Conservation (phyloP, 495 filamentous ascomycete species). For the Annulohypoxylon moriforme region DNA sequence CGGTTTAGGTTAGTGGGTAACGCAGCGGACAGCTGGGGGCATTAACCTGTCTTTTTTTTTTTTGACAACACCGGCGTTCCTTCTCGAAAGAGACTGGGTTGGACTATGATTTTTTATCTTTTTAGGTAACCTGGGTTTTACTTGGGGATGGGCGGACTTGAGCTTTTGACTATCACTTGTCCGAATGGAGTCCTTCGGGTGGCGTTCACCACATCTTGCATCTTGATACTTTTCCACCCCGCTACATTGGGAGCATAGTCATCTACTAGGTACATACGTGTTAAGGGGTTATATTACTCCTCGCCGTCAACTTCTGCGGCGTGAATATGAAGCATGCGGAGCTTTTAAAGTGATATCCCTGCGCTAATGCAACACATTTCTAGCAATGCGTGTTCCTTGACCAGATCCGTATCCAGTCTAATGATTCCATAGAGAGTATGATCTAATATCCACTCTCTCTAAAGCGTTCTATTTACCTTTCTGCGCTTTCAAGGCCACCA, state of each 20-base stretch:
- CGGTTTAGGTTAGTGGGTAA: slow-evolving; percentile 14
- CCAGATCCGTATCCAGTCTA: too few relatives aligned
- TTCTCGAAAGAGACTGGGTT: slow-evolving; percentile 11
- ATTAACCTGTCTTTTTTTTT: slow-evolving; percentile 32
- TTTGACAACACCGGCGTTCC: slow-evolving; percentile 35
- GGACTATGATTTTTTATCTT: slow-evolving; percentile 17
- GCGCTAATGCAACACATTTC: not conserved
- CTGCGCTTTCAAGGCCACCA: too few relatives aligned
- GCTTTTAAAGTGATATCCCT: not conserved
- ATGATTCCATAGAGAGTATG: too few relatives aligned
- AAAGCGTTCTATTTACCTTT: too few relatives aligned
- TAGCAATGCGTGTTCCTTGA: not conserved
- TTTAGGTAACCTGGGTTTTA: slow-evolving; percentile 14
- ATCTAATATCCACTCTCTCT: too few relatives aligned
- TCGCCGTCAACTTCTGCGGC: slow-evolving; percentile 10
- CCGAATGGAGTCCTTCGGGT: slow-evolving; percentile 33
- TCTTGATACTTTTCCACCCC: slow-evolving; percentile 17
- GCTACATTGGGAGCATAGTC: slow-evolving; percentile 29
- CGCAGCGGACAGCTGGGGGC: slow-evolving; percentile 17
- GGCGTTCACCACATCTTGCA: slow-evolving; percentile 38
- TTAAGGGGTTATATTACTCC: slow-evolving; percentile 6
- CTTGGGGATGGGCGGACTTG: slow-evolving; percentile 23
- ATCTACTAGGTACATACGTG: slow-evolving; percentile 33
- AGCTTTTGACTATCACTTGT: slow-evolving; percentile 22
- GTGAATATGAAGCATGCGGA: slow-evolving; percentile 25